These are phyloP conservation scores for Brassica juncea DNA, from an alignment of 345 rosid species.

Conservation along the genomic window DNA sequence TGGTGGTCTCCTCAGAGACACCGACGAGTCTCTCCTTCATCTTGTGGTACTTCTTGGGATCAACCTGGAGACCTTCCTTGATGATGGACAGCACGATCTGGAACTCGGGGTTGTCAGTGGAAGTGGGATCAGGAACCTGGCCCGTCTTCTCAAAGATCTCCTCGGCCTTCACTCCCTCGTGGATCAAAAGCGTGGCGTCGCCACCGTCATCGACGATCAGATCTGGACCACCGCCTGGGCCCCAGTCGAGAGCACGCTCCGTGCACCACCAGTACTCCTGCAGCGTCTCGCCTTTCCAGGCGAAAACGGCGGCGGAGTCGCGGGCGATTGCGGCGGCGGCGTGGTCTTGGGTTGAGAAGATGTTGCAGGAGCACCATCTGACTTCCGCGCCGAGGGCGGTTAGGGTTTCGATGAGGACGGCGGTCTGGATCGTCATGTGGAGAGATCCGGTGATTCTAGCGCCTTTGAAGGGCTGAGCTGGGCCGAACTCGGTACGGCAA, in stretches of 20 bases:
- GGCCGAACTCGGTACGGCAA: not conserved
- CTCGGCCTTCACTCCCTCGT: not conserved
- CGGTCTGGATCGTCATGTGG: not conserved
- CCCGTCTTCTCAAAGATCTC: not conserved
- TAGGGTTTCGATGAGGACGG: not conserved
- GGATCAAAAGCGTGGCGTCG: not conserved
- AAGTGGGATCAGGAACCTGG: not conserved
- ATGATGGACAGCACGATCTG: not conserved
- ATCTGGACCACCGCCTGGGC: not conserved
- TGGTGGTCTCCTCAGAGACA: not conserved
- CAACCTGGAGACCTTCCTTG: not conserved
- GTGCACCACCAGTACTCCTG: slow-evolving; percentile 4
- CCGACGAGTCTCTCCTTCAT: not conserved
- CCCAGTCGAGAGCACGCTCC: not conserved
- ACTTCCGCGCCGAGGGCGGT: not conserved
- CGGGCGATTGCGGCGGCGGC: not conserved
- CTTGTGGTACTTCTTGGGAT: not conserved
- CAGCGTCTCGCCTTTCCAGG: not conserved
- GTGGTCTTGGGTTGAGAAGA: not conserved
- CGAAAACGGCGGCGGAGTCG: not conserved
- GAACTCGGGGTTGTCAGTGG: not conserved
- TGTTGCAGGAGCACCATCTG: not conserved
- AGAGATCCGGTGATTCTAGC: not conserved
- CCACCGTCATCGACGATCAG: not conserved
- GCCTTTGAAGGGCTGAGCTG: not conserved